These are phyloP conservation scores for Pseudonectria buxi DNA, from an alignment of 2,329 filamentous ascomycete genomes.

Conservation along the genomic window DNA sequence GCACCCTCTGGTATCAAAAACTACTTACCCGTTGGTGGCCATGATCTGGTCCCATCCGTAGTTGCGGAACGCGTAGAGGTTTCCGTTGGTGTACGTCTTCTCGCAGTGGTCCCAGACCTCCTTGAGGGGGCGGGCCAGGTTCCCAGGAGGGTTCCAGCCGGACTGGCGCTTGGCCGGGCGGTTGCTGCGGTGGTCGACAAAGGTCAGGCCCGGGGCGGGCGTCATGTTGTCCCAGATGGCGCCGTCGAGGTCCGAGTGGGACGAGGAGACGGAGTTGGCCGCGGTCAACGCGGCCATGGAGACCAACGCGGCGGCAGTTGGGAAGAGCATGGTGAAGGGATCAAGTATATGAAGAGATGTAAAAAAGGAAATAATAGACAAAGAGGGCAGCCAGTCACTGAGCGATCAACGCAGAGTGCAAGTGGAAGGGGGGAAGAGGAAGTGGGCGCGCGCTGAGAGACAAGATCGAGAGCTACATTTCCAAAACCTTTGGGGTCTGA, in stretches of 20 bases:
- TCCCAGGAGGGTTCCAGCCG: constrained; percentile 23
- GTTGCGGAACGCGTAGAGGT: constrained; percentile 24
- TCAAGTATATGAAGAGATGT: constrained; percentile 1
- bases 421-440: no score
- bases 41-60: constrained; percentile 30
- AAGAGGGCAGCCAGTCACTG: no score
- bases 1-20: no score
- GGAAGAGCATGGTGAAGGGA: constrained; percentile 18
- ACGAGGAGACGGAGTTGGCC: constrained; percentile 12
- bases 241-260: constrained; percentile 21
- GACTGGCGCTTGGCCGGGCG: constrained; percentile 22
- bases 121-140: constrained; percentile 19
- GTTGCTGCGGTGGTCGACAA: constrained; percentile 10
- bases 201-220: constrained; percentile 10
- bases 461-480: no score
- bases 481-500: no score
- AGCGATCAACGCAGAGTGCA: no score
- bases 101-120: constrained; percentile 26
- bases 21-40: constrained; percentile 23
- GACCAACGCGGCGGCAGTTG: constrained; percentile 12
- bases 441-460: no score
- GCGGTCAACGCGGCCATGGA: constrained; percentile 18
- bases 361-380: no score
- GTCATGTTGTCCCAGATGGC: constrained; percentile 22
- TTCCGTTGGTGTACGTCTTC: constrained; percentile 19